Percentiles rank a stretch among this genome's conserved stretches.
phyloP scores from a whole-genome alignment of 805 yeast species.

The Jamesozyma lodderae region DNA sequence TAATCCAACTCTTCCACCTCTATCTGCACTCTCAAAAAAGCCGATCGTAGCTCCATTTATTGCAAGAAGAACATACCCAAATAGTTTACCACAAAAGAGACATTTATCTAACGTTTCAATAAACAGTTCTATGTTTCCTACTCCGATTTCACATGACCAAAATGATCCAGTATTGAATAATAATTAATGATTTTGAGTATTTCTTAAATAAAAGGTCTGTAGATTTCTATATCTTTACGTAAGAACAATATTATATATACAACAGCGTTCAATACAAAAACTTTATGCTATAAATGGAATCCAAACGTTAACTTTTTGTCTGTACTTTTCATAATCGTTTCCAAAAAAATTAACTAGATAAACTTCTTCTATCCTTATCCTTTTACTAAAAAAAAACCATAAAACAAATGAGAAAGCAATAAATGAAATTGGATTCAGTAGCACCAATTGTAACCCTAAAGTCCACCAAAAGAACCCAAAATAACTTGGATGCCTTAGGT shows the following conservation, averaged over 20 bases:
- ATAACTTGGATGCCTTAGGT: constrained; percentile 81
- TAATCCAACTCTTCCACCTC: neutral
- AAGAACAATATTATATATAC: too few species aligned
- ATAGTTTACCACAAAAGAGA: constrained; percentile 26
- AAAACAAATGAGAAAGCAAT: constrained; percentile 47
- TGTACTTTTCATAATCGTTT: constrained; percentile 49
- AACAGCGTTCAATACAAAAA: neutral
- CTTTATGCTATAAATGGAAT: constrained; percentile 49
- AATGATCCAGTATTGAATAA: neutral
- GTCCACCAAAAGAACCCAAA: constrained; percentile 93
- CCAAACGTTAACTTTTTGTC: constrained; percentile 39
- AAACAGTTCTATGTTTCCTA: neutral
- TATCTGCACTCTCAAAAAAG: neutral
- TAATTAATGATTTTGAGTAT: too few species aligned
- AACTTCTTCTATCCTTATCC: constrained; percentile 68
- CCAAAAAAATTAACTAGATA: constrained; percentile 64
- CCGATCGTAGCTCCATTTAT: constrained; percentile 24
- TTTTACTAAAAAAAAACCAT: constrained; percentile 54
- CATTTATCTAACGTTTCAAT: constrained; percentile 5
- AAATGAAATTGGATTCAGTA: constrained; percentile 57
- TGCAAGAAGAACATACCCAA: constrained; percentile 23
- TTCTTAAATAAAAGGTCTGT: neutral
- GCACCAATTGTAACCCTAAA: constrained; percentile 65
- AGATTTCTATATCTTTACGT: neutral
- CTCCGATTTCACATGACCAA: neutral